Evolutionary conservation across 306 rosid genomes (phyloP), one percentile per base, ranked within the genome.

Genomic region (Cucurbita argyrosperma): DNA sequence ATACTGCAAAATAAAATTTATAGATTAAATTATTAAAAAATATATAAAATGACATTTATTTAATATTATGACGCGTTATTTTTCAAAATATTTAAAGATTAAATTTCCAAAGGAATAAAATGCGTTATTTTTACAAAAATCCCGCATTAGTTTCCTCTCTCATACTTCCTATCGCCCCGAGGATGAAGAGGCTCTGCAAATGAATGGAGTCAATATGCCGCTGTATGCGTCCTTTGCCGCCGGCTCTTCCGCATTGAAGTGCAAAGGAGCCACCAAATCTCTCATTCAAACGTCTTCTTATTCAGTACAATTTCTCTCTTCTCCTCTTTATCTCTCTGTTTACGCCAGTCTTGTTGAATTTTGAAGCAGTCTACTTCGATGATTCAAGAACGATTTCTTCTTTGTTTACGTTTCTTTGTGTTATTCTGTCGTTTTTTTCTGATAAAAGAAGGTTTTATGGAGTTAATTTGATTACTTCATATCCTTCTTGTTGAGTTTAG

Each of bases 261-360:
- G 85, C 47, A 66, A 75, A 35, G 84, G 84, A 61, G 81, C 89
- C 71, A 75, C 92, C 56, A 81, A 86, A 79, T 78, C 90, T 16
- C 51, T 82, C 65, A 67, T 85, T 79, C 84, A 81, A 18, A 11
- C 90, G 76, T 83, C 96, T 77, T 80, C 96, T 15, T 89, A 84
- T 77, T 72, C 74, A 86, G 98, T 92, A 80, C 72, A 42, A 45
- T 15, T 53, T 38, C 57, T 35, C 54, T 4, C 71, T 51, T 16
- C 4, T 39, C 40, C 19, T 43, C 15, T 23, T 4, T 7, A 10
- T 51, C 54, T 80, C 50, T 74, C 63, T 12, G 23, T 23, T 35
- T 30, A 30, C 35, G 35, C 35, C 35, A 2, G 35, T 30, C 35
- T 30, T 2, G 4, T 30, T 26, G 54, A 68, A 35, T 38, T 47